Percentiles rank a stretch among this genome's conserved stretches.
Evolutionary conservation across 1,139 yeast species (phyloP).

Genomic region (Torulaspora globosa): DNA sequence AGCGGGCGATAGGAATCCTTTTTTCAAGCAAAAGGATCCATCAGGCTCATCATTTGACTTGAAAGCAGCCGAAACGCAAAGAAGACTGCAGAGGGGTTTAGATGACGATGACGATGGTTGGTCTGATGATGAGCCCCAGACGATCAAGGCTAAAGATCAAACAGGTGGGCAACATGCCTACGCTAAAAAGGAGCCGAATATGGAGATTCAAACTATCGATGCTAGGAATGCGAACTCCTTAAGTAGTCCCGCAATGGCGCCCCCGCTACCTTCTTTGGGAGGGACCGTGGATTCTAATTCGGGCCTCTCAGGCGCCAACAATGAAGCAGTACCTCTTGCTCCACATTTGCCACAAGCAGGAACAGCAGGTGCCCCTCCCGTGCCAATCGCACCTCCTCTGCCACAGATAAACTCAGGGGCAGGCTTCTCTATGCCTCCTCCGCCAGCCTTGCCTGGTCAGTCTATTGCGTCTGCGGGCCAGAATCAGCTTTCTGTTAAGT

Average conservation of each 20-base stretch:
- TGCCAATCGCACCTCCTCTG: slow-evolving; percentile 28
- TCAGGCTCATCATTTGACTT: slow-evolving; percentile 44
- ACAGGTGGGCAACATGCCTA: not conserved
- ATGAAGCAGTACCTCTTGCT: slow-evolving; percentile 25
- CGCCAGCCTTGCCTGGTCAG: slow-evolving; percentile 30
- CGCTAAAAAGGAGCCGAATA: not conserved
- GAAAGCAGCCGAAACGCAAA: slow-evolving; percentile 56
- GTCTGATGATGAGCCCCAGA: slow-evolving; percentile 46
- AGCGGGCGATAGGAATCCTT: slow-evolving; percentile 35
- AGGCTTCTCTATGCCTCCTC: slow-evolving; percentile 23
- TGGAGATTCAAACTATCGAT: not conserved
- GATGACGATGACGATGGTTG: slow-evolving; percentile 49
- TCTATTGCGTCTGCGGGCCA: not conserved
- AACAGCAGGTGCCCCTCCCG: slow-evolving; percentile 20
- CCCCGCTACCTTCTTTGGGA: slow-evolving; percentile 23
- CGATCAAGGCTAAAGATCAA: too few species aligned
- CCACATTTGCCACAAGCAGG: slow-evolving; percentile 18
- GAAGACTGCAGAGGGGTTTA: slow-evolving; percentile 61
- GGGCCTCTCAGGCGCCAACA: slow-evolving; percentile 32
- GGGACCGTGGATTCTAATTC: slow-evolving; percentile 25
- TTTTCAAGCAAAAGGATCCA: slow-evolving; percentile 45
- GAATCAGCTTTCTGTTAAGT: not conserved
- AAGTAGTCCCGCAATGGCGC: slow-evolving; percentile 19
- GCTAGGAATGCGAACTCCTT: slow-evolving; percentile 28
- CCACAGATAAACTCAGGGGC: slow-evolving; percentile 14